Conservation (phyloP, 2,329 filamentous ascomycete species). For the Phaeosphaeria sp. region DNA sequence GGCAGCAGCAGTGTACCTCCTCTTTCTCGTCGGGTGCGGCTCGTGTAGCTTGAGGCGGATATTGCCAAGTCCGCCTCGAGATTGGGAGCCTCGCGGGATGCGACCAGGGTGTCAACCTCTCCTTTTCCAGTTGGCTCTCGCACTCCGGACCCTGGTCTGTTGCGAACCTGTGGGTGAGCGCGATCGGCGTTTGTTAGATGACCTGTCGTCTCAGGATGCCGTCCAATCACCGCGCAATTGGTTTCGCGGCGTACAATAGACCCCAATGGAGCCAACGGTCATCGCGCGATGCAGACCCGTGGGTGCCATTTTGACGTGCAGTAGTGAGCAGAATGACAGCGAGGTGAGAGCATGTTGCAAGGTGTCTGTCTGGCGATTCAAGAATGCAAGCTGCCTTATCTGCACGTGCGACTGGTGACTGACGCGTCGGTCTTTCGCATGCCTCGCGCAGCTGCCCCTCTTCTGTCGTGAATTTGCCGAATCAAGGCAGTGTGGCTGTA, state of each 20-base stretch:
- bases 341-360: neutral
- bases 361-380: neutral
- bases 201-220: neutral
- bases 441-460: neutral
- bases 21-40: constrained; percentile 6
- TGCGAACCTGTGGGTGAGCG: neutral
- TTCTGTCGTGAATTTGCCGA: neutral
- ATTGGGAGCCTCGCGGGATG: constrained; percentile 1
- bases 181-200: neutral
- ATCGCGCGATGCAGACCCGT: neutral
- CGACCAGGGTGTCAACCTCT: neutral
- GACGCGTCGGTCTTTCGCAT: neutral
- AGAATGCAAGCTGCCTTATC: neutral
- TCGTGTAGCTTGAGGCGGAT: constrained; percentile 12
- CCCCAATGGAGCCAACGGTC: neutral
- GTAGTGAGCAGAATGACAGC: neutral
- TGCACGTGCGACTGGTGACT: neutral
- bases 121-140: neutral
- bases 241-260: neutral
- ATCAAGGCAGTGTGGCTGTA: neutral
- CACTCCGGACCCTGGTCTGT: neutral
- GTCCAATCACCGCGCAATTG: neutral
- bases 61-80: constrained; percentile 19
- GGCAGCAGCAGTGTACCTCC: neutral
- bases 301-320: neutral